Base-by-base conservation (phyloP, 2,329 filamentous ascomycete species). In the Rhytidhysteron rufulum region DNA sequence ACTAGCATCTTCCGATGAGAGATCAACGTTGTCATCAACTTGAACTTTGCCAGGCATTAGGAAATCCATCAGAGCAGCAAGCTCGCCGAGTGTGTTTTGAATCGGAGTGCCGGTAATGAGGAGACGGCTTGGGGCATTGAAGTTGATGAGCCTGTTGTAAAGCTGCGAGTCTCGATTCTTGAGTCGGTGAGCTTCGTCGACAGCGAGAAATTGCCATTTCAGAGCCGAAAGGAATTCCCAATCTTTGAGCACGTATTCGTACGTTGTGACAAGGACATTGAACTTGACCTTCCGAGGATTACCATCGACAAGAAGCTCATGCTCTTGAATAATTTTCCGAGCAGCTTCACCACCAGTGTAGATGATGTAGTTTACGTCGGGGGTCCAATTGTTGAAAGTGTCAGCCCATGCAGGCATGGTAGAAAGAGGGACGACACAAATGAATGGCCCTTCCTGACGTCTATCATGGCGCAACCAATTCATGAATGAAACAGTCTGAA, bases 351-450 rank as follows among this genome's bases (percentile, higher is more conserved):
- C 91, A 37, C 94, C 93, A 38, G 91, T 88, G 66, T 98, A 98
- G 39, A 96, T 88, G 42, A 98, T 87, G 65, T 96, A 97, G 66
- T 98, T 97, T 47, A 97, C 69, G 60, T 97, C 91, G 0, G 93
- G 93, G 3, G 93, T 83, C 93, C 93, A 98, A 49, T 86, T 76
- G 65, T 96, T 93, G 67, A 98, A 96, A 0, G 93, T 98, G 58
- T 98, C 93, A 33, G 88, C 93, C 93, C 93, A 98, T 2, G 93
- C 89, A 5, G 93, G 91, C 70, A 98, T 95, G 34, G 95, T 95
- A 45, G 91, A 97, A 18, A 98, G 77, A 20, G 93, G 93, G 6
- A 95, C 93, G n/a, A 97, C 88, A 44, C 97, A 91, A 31, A 98
- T 80, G 59, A 96, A 97, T 0, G 93, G 93, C 0, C 93, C 93